Percentiles rank a stretch among this genome's conserved stretches.
These are phyloP conservation scores for Arthromyces matolae DNA, from an alignment of 768 basidiomycete genomes.

Conservation along the genomic window DNA sequence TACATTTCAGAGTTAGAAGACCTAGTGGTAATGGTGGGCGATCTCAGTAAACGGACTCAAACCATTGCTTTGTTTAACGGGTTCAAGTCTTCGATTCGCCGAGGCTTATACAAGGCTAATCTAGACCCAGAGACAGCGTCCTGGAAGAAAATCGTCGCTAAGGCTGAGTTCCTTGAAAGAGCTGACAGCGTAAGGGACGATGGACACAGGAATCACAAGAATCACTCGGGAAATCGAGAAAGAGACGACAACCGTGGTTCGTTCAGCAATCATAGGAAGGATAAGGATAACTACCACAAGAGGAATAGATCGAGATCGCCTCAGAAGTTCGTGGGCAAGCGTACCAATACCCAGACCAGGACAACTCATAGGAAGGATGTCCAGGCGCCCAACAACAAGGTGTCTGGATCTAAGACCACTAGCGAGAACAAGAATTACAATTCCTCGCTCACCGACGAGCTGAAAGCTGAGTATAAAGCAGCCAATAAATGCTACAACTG, in stretches of 20 bases:
- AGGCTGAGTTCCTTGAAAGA: constrained; percentile 26
- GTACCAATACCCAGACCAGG: not conserved
- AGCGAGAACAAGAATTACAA: too few species aligned
- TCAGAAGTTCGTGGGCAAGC: not conserved
- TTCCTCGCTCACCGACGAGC: not conserved
- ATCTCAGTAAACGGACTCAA: constrained; percentile 19
- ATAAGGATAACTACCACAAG: not conserved
- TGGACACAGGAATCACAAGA: not conserved
- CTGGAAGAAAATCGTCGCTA: constrained; percentile 22
- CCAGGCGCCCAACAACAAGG: not conserved
- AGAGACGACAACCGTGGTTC: not conserved
- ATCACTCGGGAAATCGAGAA: not conserved
- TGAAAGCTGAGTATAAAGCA: not conserved
- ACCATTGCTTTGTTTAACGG: constrained; percentile 34
- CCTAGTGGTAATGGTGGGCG: constrained; percentile 26
- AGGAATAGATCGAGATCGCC: not conserved
- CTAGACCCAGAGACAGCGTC: constrained; percentile 22
- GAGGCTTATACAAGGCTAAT: constrained; percentile 23
- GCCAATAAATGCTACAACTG: constrained; percentile 8
- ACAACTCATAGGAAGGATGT: not conserved
- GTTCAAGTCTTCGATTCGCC: constrained; percentile 22
- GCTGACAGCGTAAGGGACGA: not conserved
- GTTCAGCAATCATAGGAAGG: not conserved
- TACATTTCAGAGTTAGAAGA: constrained; percentile 29
- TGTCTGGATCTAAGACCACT: too few species aligned